These are phyloP conservation scores for Pyrenophora seminiperda DNA, from an alignment of 2,329 filamentous ascomycete species.

Conservation along the genomic window DNA sequence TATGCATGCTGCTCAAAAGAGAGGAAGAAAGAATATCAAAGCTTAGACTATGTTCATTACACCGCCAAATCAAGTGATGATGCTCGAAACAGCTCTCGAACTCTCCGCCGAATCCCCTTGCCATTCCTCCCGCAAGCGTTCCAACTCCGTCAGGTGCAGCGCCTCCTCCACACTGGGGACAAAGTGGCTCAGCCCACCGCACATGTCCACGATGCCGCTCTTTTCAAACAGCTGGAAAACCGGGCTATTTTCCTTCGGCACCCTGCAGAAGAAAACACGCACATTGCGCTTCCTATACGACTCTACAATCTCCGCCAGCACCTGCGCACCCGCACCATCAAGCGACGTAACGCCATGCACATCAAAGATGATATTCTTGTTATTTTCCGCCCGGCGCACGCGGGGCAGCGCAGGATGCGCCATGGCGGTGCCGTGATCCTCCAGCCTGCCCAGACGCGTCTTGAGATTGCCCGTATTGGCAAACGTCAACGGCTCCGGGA, in stretches of 20 bases:
- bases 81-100: conserved; percentile 22
- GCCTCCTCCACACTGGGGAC: conserved; percentile 84
- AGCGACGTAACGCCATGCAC: conserved; percentile 96
- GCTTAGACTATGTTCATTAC: no score
- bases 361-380: conserved; percentile 93
- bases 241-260: conserved; percentile 55
- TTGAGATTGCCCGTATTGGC: conserved; percentile 95
- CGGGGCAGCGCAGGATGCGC: conserved; percentile 88
- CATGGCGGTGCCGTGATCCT: conserved; percentile 83
- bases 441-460: conserved; percentile 77
- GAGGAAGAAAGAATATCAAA: no score
- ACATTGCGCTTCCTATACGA: conserved; percentile 78
- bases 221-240: conserved; percentile 75
- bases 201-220: conserved; percentile 83
- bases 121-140: conserved; percentile 56
- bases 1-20: no score
- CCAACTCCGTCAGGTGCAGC: conserved; percentile 76
- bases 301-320: conserved; percentile 85
- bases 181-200: conserved; percentile 78
- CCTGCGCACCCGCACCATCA: conserved; percentile 91
- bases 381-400: conserved; percentile 76
- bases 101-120: conserved; percentile 30
- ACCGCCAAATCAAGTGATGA: conserved; percentile 4
- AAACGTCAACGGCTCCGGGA: conserved; percentile 94
- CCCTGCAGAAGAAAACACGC: conserved; percentile 73